phyloP scores from a whole-genome alignment of 768 basidiomycete species.

The Amanita inopinata region DNA sequence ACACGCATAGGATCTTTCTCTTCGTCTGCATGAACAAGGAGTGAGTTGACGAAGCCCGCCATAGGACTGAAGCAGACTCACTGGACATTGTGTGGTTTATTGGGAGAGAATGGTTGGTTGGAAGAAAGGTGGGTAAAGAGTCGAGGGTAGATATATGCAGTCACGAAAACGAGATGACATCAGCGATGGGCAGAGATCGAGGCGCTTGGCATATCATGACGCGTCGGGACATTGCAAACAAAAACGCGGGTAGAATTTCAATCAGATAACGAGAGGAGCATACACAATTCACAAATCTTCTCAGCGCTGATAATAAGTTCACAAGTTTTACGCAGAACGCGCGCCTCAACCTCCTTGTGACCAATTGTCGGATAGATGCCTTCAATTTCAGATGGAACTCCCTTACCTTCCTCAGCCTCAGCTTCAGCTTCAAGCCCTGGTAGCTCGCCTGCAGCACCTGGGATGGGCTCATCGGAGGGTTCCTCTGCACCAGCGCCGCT shows the following conservation, averaged over 20 bases:
- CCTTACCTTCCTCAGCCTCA: not conserved
- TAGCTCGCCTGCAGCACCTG: constrained; percentile 3
- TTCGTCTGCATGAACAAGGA: not conserved
- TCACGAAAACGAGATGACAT: not conserved
- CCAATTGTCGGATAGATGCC: not conserved
- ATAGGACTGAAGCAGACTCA: not conserved
- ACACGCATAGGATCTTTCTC: constrained; percentile 5
- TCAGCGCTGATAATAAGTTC: too few species aligned
- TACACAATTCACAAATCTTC: too few species aligned
- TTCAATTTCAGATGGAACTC: not conserved
- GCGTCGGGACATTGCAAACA: too few species aligned
- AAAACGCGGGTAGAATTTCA: too few species aligned
- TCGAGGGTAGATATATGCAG: too few species aligned
- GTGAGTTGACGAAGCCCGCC: not conserved
- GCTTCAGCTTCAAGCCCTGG: not conserved
- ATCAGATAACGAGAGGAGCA: too few species aligned
- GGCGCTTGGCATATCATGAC: too few species aligned
- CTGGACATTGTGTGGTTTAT: not conserved
- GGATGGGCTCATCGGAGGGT: not conserved
- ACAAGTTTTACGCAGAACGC: constrained; percentile 20
- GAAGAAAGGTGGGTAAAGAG: too few species aligned
- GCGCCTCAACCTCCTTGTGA: constrained; percentile 11
- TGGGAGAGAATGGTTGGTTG: too few species aligned
- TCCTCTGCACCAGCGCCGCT: not conserved
- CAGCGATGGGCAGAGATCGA: not conserved